Evolutionary conservation across 257 asterid species (phyloP).

Genomic region (Ajuga chamaepitys): DNA sequence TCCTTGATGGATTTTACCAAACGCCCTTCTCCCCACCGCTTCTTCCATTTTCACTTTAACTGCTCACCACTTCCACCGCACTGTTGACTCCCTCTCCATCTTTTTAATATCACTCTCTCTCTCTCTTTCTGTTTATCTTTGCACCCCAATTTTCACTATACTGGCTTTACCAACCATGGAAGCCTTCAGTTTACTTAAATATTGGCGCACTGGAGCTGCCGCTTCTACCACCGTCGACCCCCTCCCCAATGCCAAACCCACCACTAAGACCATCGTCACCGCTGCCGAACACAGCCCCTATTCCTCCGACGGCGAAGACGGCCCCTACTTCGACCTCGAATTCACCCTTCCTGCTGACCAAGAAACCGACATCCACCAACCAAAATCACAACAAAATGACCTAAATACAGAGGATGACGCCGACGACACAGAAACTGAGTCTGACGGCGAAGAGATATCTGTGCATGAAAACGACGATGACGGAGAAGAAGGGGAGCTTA

Average conservation of each 20-base stretch:
- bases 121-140: slow-evolving; percentile 9
- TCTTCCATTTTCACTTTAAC: slow-evolving; percentile 11
- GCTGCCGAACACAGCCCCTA: slow-evolving; percentile 23
- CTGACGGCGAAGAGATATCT: slow-evolving; percentile 16
- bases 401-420: slow-evolving; percentile 7
- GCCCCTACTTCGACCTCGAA: slow-evolving; percentile 48
- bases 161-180: slow-evolving; percentile 62
- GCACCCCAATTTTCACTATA: slow-evolving; percentile 6
- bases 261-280: slow-evolving; percentile 22
- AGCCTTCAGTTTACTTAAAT: slow-evolving; percentile 44
- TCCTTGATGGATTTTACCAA: background rate
- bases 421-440: slow-evolving; percentile 15
- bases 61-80: background rate
- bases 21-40: too few relatives aligned
- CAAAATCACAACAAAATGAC: background rate
- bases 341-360: slow-evolving; percentile 33
- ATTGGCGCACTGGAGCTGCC: slow-evolving; percentile 32
- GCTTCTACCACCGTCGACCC: slow-evolving; percentile 18
- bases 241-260: slow-evolving; percentile 13
- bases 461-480: slow-evolving; percentile 17
- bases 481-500: slow-evolving; percentile 23
- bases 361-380: slow-evolving; percentile 26
- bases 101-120: slow-evolving; percentile 3
- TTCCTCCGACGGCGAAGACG: slow-evolving; percentile 39
- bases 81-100: slow-evolving; percentile 17